A percentile compares a stretch with the other conserved stretches of the same genome.
These are phyloP conservation scores for Tolypocladium ovalisporum DNA, from an alignment of 2,329 filamentous ascomycete species.

Conservation along the genomic window DNA sequence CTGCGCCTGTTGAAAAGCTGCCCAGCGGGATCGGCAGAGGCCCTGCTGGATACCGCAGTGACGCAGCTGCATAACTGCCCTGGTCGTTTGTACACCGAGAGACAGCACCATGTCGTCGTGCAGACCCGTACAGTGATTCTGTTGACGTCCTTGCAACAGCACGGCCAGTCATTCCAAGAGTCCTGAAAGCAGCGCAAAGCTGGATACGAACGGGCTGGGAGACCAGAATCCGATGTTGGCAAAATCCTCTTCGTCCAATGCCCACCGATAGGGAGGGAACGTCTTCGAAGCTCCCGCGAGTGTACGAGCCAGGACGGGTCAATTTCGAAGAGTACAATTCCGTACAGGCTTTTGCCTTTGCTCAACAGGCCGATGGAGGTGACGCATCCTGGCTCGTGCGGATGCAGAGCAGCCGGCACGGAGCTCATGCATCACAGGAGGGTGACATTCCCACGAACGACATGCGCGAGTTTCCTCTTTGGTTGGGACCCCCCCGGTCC, in stretches of 20 bases:
- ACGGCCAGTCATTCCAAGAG: background rate
- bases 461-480: slow-evolving; percentile 7
- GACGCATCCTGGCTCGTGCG: background rate
- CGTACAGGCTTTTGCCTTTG: background rate
- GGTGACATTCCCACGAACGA: slow-evolving; percentile 3
- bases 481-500: background rate
- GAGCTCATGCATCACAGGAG: background rate
- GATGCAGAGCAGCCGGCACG: background rate
- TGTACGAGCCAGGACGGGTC: background rate
- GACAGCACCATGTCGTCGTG: background rate
- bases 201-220: background rate
- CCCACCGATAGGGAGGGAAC: background rate
- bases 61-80: background rate
- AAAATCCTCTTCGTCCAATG: background rate
- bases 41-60: background rate
- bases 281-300: background rate
- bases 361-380: background rate
- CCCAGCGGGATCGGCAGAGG: background rate
- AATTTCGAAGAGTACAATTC: background rate
- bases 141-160: background rate
- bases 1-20: background rate
- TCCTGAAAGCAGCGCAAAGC: background rate
- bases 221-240: background rate
- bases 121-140: background rate
- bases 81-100: background rate